These are phyloP conservation scores for Tolypocladium guangdongense DNA, from an alignment of 2,329 filamentous ascomycete genomes.

Conservation along the genomic window DNA sequence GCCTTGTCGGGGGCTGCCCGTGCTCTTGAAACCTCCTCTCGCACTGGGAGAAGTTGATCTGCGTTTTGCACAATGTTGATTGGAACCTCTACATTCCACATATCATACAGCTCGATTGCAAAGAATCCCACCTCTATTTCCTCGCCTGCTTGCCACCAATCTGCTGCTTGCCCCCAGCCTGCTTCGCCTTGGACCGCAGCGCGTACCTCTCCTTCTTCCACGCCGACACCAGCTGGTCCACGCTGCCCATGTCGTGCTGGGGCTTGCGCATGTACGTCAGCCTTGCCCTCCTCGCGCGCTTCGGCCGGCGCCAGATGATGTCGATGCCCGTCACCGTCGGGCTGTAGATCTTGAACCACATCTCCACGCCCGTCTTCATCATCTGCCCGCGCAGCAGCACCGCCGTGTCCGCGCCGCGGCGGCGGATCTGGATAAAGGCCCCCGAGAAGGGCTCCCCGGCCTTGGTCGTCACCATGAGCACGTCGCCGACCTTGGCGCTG, in stretches of 20 bases:
- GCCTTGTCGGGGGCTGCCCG: too few relatives aligned
- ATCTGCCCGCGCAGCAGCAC: slow-evolving; percentile 80
- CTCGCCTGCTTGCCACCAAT: slow-evolving; percentile 8
- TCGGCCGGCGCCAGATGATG: slow-evolving; percentile 75
- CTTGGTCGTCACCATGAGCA: slow-evolving; percentile 78
- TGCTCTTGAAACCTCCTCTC: not conserved
- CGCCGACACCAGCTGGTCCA: slow-evolving; percentile 62
- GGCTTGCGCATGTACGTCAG: slow-evolving; percentile 86
- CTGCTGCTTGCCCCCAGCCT: slow-evolving; percentile 7
- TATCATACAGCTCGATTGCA: slow-evolving; percentile 17
- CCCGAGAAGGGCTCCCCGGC: slow-evolving; percentile 79
- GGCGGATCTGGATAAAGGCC: slow-evolving; percentile 76
- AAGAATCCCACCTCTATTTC: slow-evolving; percentile 4
- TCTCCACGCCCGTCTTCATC: slow-evolving; percentile 81
- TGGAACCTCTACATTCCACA: not conserved
- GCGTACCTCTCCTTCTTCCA: slow-evolving; percentile 36
- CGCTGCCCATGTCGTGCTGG: slow-evolving; percentile 77
- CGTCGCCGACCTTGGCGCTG: slow-evolving; percentile 73
- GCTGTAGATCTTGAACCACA: slow-evolving; percentile 95
- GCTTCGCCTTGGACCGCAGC: slow-evolving; percentile 23
- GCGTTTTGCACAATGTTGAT: not conserved
- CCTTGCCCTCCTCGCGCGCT: slow-evolving; percentile 76
- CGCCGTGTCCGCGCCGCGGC: slow-evolving; percentile 79
- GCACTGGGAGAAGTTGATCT: not conserved
- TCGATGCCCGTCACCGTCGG: slow-evolving; percentile 86